Percentiles rank a stretch among this genome's conserved stretches.
phyloP scores from a whole-genome alignment of 495 filamentous ascomycete genomes.

The Pseudotulostoma volvatum region DNA sequence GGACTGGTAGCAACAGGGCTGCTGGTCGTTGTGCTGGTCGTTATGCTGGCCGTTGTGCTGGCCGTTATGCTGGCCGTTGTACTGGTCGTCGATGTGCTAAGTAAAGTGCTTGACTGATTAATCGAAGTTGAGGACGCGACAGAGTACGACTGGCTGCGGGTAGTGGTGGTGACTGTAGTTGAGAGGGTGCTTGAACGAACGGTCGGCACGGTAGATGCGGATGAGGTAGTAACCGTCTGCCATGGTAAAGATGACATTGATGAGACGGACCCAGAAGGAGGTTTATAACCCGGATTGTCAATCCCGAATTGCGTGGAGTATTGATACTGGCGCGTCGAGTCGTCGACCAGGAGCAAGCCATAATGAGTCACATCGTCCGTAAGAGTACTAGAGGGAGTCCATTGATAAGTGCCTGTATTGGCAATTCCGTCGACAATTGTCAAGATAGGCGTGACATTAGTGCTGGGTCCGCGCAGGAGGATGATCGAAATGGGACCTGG shows the following conservation, averaged over 20 bases:
- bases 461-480: slow-evolving; percentile 44
- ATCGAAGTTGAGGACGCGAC: slow-evolving; percentile 10
- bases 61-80: slow-evolving; percentile 10
- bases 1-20: slow-evolving; percentile 5
- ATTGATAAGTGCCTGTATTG: slow-evolving; percentile 43
- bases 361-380: slow-evolving; percentile 35
- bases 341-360: slow-evolving; percentile 48
- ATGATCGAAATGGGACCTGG: slow-evolving; percentile 39
- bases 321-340: slow-evolving; percentile 46
- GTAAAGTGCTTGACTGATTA: no score
- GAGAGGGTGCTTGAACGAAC: slow-evolving; percentile 5
- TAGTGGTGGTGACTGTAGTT: slow-evolving; percentile 12
- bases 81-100: slow-evolving; percentile 8
- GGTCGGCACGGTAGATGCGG: slow-evolving; percentile 4
- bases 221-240: slow-evolving; percentile 5
- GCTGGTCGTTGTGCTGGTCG: slow-evolving; percentile 8
- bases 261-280: neutral
- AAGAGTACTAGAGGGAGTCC: slow-evolving; percentile 35
- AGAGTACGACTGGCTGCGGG: slow-evolving; percentile 11
- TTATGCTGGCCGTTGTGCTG: slow-evolving; percentile 12
- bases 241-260: no score
- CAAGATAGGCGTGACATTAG: slow-evolving; percentile 36
- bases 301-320: slow-evolving; percentile 57
- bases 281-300: slow-evolving; percentile 4
- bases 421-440: slow-evolving; percentile 37